A percentile compares a stretch with the other conserved stretches of the same genome.
Conservation (phyloP, 306 rosid species). For the Cajanus cajan region DNA sequence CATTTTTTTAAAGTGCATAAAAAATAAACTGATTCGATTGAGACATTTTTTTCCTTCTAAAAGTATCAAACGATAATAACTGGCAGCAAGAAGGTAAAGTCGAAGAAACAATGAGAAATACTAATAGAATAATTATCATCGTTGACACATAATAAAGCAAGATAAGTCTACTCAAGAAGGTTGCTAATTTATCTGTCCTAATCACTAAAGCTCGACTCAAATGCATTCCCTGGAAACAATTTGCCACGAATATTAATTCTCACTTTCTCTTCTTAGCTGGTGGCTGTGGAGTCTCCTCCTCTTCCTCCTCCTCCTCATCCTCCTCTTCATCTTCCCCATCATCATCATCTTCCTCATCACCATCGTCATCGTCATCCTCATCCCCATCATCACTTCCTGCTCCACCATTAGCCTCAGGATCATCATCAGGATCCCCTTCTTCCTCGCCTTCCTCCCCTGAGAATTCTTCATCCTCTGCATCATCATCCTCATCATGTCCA, state of each 20-base stretch:
- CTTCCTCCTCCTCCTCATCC: constrained; percentile 21
- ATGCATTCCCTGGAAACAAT: constrained; percentile 30
- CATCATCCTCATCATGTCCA: constrained; percentile 46
- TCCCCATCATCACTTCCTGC: constrained; percentile 57
- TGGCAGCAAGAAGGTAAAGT: not conserved
- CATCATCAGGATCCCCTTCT: constrained; percentile 52
- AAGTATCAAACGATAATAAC: not conserved
- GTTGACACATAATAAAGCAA: constrained; percentile 22
- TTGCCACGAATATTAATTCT: constrained; percentile 16
- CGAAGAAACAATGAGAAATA: constrained; percentile 27
- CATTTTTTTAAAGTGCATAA: not conserved
- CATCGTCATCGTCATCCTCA: constrained; percentile 41
- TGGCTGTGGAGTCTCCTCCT: constrained; percentile 45
- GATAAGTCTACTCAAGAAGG: constrained; percentile 24
- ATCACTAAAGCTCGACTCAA: constrained; percentile 27
- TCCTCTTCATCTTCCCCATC: not conserved
- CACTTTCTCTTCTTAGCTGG: constrained; percentile 51
- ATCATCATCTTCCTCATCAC: not conserved
- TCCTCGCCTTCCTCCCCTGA: constrained; percentile 55
- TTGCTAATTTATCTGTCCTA: constrained; percentile 40
- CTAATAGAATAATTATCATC: constrained; percentile 27
- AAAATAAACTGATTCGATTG: too few relatives aligned
- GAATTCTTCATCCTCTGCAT: constrained; percentile 43
- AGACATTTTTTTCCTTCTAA: not conserved
- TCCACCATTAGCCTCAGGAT: constrained; percentile 55